phyloP scores from a whole-genome alignment of 2,329 filamentous ascomycete genomes.

The Endoconidiophora laricicola region DNA sequence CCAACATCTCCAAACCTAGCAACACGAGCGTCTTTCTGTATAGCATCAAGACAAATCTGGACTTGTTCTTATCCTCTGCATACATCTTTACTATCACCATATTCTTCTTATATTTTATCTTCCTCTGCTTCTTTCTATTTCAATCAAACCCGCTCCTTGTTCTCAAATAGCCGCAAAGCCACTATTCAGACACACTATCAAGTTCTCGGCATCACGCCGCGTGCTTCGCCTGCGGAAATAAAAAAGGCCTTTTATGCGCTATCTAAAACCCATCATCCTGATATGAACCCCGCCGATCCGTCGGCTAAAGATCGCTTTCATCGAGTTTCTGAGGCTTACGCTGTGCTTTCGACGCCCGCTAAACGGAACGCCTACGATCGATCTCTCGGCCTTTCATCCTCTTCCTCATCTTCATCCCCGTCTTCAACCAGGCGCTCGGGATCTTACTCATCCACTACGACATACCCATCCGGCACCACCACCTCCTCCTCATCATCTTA shows the following conservation, averaged over 20 bases:
- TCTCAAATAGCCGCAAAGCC: constrained; percentile 12
- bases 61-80: too few relatives aligned
- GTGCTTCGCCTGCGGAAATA: constrained; percentile 59
- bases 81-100: not conserved
- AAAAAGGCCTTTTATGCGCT: constrained; percentile 90
- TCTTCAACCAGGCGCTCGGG: constrained; percentile 15
- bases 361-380: constrained; percentile 74
- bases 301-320: constrained; percentile 60
- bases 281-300: constrained; percentile 68
- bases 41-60: too few relatives aligned
- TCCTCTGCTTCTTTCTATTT: not conserved
- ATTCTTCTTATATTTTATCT: not conserved
- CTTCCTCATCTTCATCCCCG: constrained; percentile 14
- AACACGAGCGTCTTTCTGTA: too few relatives aligned
- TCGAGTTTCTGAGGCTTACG: constrained; percentile 70
- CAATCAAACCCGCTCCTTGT: constrained; percentile 13
- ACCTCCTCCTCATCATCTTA: constrained; percentile 14
- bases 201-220: constrained; percentile 52
- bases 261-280: constrained; percentile 83
- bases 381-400: constrained; percentile 30
- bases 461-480: not conserved
- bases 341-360: constrained; percentile 51
- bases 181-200: constrained; percentile 54
- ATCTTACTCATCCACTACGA: too few relatives aligned
- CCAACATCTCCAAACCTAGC: too few relatives aligned